Conservation (phyloP, 2,329 filamentous ascomycete genomes). For the Aspergillus novoparasiticus region DNA sequence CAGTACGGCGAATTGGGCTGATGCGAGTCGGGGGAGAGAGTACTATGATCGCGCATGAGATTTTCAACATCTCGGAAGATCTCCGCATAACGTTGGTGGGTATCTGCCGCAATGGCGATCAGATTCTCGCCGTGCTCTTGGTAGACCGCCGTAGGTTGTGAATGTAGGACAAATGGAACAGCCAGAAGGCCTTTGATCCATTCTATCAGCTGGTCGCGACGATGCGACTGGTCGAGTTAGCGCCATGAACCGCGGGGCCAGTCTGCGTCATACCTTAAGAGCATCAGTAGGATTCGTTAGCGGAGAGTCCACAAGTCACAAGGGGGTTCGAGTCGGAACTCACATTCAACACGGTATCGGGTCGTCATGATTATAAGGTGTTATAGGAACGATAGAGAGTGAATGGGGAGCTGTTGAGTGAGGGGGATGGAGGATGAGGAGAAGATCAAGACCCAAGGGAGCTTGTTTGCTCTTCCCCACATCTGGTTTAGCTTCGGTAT, state of each 20-base stretch:
- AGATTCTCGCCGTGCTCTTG: slow-evolving; percentile 67
- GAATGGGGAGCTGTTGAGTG: neutral
- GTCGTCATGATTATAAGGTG: slow-evolving; percentile 43
- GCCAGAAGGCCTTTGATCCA: slow-evolving; percentile 96
- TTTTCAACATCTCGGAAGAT: slow-evolving; percentile 92
- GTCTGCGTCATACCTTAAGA: slow-evolving; percentile 54
- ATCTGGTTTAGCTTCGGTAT: slow-evolving; percentile 1
- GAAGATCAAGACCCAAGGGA: neutral
- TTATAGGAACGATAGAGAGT: neutral
- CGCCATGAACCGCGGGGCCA: neutral
- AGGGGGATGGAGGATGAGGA: neutral
- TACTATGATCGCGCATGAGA: slow-evolving; percentile 90
- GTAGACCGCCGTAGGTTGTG: slow-evolving; percentile 86
- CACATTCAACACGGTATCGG: slow-evolving; percentile 69
- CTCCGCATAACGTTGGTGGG: slow-evolving; percentile 87
- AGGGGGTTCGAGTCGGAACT: slow-evolving; percentile 34
- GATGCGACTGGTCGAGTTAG: slow-evolving; percentile 66
- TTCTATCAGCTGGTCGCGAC: slow-evolving; percentile 87
- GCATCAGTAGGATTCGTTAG: slow-evolving; percentile 54
- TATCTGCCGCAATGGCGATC: slow-evolving; percentile 73
- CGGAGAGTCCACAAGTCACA: neutral
- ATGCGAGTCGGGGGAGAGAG: slow-evolving; percentile 5
- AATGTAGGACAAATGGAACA: slow-evolving; percentile 94
- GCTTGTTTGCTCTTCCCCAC: neutral
- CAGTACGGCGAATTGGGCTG: neutral